phyloP scores from a whole-genome alignment of 805 yeast species.

The Candida golubevii region DNA sequence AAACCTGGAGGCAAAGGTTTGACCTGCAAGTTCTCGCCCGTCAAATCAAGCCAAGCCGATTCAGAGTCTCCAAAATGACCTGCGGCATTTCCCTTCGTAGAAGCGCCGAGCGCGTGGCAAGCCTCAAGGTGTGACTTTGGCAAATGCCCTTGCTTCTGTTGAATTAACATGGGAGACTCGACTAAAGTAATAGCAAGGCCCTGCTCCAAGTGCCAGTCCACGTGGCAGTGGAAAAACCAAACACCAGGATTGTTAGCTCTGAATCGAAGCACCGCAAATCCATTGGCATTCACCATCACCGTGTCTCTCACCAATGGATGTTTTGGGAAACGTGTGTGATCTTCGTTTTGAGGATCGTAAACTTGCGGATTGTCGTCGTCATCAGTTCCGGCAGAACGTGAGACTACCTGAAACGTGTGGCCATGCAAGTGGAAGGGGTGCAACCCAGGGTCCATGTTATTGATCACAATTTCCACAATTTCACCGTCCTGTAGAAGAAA shows the following conservation, averaged over 20 bases:
- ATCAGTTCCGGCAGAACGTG: constrained; percentile 46
- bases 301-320: constrained; percentile 70
- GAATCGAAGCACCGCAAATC: constrained; percentile 66
- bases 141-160: constrained; percentile 25
- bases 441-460: constrained; percentile 75
- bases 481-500: constrained; percentile 57
- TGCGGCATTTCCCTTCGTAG: constrained; percentile 69
- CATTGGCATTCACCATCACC: constrained; percentile 60
- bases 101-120: constrained; percentile 46
- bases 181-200: constrained; percentile 70
- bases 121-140: constrained; percentile 47
- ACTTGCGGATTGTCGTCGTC: constrained; percentile 51
- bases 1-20: constrained; percentile 66
- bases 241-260: constrained; percentile 87
- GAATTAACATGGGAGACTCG: constrained; percentile 61
- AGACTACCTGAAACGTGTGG: constrained; percentile 61
- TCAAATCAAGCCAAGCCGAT: constrained; percentile 49
- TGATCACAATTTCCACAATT: constrained; percentile 69
- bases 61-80: constrained; percentile 43
- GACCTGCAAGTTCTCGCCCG: constrained; percentile 59
- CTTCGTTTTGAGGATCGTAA: constrained; percentile 42
- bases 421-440: constrained; percentile 82
- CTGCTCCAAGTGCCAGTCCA: constrained; percentile 81
- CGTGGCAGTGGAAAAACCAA: constrained; percentile 92
- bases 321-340: constrained; percentile 46